phyloP scores from a whole-genome alignment of 1,139 yeast species.

The Pichia inconspicua region DNA sequence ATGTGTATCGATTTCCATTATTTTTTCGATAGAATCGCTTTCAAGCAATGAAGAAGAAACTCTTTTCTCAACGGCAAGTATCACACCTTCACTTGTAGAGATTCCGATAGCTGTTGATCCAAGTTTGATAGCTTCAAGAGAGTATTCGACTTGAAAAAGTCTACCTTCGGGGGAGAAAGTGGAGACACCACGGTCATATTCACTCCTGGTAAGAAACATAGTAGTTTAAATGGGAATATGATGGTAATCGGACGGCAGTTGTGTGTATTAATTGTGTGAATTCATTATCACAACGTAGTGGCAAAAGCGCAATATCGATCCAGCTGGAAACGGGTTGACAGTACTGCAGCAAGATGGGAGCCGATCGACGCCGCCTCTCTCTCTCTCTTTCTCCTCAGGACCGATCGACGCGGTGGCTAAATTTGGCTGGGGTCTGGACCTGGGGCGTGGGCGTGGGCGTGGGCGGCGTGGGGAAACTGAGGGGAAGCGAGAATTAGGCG shows the following conservation, averaged over 20 bases:
- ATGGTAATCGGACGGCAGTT: too few relatives aligned
- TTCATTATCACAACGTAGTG: background rate
- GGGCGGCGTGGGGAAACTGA: too few relatives aligned
- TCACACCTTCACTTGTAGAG: slow-evolving; percentile 93
- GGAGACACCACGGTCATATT: slow-evolving; percentile 97
- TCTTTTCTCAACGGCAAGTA: slow-evolving; percentile 93
- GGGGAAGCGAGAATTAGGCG: too few relatives aligned
- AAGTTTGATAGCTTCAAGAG: slow-evolving; percentile 90
- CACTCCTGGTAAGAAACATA: slow-evolving; percentile 97
- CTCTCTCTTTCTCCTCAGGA: too few relatives aligned
- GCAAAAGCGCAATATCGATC: too few relatives aligned
- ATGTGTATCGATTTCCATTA: slow-evolving; percentile 88
- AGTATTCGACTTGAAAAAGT: slow-evolving; percentile 95
- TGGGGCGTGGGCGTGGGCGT: too few relatives aligned
- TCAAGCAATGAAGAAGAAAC: slow-evolving; percentile 90
- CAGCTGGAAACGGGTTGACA: too few relatives aligned
- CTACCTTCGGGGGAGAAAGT: slow-evolving; percentile 99
- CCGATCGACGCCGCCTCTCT: background rate
- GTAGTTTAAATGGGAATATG: background rate
- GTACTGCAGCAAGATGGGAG: too few relatives aligned
- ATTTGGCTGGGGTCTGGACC: background rate
- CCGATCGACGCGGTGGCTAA: too few relatives aligned
- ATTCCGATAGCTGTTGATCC: slow-evolving; percentile 98
- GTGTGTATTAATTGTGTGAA: too few relatives aligned
- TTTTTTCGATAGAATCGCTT: slow-evolving; percentile 89